phyloP scores from a whole-genome alignment of 306 rosid genomes.

The Neltuma alba region DNA sequence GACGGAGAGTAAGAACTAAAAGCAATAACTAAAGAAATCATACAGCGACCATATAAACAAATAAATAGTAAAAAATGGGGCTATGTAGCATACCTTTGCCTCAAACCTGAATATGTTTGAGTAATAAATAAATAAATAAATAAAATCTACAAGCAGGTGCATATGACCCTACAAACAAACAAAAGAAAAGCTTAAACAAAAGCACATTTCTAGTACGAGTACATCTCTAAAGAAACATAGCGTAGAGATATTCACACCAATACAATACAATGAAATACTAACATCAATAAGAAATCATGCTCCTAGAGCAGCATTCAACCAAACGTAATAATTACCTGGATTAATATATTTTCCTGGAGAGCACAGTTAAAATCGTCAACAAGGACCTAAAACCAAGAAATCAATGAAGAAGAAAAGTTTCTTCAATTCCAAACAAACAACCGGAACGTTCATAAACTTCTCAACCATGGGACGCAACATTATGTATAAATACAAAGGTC shows the following conservation, averaged over 20 bases:
- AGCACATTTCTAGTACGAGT: neutral
- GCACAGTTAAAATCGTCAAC: conserved; percentile 98
- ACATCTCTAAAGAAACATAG: conserved; percentile 28
- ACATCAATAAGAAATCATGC: conserved; percentile 16
- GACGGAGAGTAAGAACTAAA: conserved; percentile 28
- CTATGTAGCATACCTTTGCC: conserved; percentile 71
- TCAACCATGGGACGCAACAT: conserved; percentile 9
- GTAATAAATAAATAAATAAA: conserved; percentile 94
- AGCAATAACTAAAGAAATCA: neutral
- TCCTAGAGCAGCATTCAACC: neutral
- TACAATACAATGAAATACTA: conserved; percentile 14
- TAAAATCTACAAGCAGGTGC: conserved; percentile 75
- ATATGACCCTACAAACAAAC: conserved; percentile 80
- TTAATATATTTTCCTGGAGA: conserved; percentile 88
- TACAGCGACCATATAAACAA: neutral
- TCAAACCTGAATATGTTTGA: conserved; percentile 90
- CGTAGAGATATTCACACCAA: conserved; percentile 16
- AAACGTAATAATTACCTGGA: conserved; percentile 66
- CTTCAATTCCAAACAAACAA: neutral
- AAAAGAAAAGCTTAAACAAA: conserved; percentile 30
- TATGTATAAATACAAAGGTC: neutral
- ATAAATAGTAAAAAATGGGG: conserved; percentile 2
- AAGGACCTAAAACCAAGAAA: conserved; percentile 65
- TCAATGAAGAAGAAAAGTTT: neutral
- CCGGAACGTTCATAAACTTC: conserved; percentile 10